Conservation (phyloP, 495 filamentous ascomycete species). For the Podospora tetraspora region DNA sequence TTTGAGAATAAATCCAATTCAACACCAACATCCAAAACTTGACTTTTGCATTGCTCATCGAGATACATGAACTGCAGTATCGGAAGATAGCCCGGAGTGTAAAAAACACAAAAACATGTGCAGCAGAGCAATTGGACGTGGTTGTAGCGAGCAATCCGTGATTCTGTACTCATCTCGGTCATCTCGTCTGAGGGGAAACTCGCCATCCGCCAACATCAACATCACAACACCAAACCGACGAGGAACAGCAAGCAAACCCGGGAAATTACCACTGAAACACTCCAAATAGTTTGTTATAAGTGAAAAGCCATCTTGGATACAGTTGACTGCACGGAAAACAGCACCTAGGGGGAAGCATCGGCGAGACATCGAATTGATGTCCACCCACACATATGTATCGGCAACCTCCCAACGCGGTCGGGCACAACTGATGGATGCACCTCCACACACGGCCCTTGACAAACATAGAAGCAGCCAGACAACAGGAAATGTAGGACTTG, state of each 20-base stretch:
- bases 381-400: too few species aligned
- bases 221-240: neutral
- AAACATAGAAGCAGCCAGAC: too few species aligned
- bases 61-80: accelerated
- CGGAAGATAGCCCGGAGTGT: neutral
- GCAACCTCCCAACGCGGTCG: too few species aligned
- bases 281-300: neutral
- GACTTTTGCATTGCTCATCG: neutral
- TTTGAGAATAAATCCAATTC: neutral
- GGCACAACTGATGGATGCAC: too few species aligned
- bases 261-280: neutral
- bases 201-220: neutral
- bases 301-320: too few species aligned
- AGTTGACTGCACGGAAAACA: too few species aligned
- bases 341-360: too few species aligned
- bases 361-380: too few species aligned
- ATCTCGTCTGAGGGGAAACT: neutral
- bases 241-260: neutral
- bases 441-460: too few species aligned
- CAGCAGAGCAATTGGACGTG: neutral
- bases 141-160: neutral
- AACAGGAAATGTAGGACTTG: too few species aligned
- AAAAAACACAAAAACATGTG: neutral
- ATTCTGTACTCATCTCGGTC: neutral
- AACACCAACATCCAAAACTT: neutral